Evolutionary conservation across 2,329 filamentous ascomycete species (phyloP).

Genomic region (Onygenales sp.): DNA sequence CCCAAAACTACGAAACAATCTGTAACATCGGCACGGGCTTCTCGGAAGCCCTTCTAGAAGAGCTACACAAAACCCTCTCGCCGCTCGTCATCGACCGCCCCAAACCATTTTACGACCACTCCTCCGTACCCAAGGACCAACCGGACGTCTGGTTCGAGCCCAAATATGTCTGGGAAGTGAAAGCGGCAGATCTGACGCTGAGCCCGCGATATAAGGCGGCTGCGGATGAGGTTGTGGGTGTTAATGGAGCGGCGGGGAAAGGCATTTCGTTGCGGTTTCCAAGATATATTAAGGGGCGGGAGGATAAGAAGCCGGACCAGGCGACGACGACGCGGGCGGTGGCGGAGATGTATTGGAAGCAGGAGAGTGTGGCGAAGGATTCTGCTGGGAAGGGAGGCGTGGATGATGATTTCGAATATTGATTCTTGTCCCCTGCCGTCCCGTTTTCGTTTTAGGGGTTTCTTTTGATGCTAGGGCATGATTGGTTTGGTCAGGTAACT

Average conservation of each 20-base stretch:
- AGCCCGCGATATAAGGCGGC: conserved; percentile 92
- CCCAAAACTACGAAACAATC: conserved; percentile 82
- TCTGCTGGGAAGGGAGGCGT: conserved; percentile 79
- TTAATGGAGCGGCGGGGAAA: conserved; percentile 52
- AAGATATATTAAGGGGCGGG: conserved; percentile 78
- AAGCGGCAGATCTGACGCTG: conserved; percentile 88
- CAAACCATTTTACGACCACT: conserved; percentile 92
- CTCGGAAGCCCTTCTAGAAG: conserved; percentile 85
- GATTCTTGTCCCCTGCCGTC: conserved; percentile 7
- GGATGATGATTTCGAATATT: conserved; percentile 99
- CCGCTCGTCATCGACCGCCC: conserved; percentile 74
- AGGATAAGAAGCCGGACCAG: conserved; percentile 92
- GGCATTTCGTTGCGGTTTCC: conserved; percentile 89
- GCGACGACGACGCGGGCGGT: conserved; percentile 78
- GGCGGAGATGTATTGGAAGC: conserved; percentile 92
- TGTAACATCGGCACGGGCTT: conserved; percentile 99
- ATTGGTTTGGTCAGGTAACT: too few relatives aligned
- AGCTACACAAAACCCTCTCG: conserved; percentile 66
- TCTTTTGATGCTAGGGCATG: background rate
- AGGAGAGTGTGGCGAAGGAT: conserved; percentile 79
- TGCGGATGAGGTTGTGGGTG: conserved; percentile 66
- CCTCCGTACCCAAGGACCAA: conserved; percentile 75
- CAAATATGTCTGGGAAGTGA: conserved; percentile 91
- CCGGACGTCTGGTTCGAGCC: conserved; percentile 99
- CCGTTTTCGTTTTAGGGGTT: background rate